phyloP scores from a whole-genome alignment of 768 basidiomycete species.

The Suillus decipiens region DNA sequence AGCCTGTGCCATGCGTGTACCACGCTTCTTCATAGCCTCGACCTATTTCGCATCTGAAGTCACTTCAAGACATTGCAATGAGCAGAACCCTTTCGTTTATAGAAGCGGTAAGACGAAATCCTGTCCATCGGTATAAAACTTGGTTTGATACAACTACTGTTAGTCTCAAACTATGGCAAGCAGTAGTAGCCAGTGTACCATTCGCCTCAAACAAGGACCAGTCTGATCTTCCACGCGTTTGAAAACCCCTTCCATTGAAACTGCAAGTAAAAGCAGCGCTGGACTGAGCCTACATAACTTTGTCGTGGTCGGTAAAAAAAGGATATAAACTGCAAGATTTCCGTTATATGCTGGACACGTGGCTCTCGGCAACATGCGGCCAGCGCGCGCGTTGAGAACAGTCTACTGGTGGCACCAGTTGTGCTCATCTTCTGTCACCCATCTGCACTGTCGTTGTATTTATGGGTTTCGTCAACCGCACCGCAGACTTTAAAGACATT shows the following conservation, averaged over 20 bases:
- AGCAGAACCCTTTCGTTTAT: too few species aligned
- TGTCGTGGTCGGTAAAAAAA: constrained; percentile 25
- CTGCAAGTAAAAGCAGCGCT: constrained; percentile 9
- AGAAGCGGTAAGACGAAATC: too few species aligned
- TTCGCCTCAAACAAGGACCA: constrained; percentile 77
- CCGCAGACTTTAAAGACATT: constrained; percentile 58
- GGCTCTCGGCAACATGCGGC: constrained; percentile 12
- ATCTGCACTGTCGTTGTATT: constrained; percentile 8
- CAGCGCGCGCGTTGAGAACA: too few species aligned
- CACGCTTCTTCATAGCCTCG: too few species aligned
- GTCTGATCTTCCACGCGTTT: constrained; percentile 37
- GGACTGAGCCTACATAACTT: constrained; percentile 23
- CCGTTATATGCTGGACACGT: constrained; percentile 26
- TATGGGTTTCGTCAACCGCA: constrained; percentile 65
- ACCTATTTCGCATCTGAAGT: too few species aligned
- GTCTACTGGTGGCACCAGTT: neutral
- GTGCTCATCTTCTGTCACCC: constrained; percentile 9
- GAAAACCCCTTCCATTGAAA: constrained; percentile 21
- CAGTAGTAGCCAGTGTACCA: constrained; percentile 50
- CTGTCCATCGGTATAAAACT: too few species aligned
- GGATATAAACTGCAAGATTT: constrained; percentile 5
- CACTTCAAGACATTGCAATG: too few species aligned
- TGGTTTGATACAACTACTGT: constrained; percentile 20
- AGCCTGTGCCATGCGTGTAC: too few species aligned
- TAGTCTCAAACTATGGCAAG: constrained; percentile 61